These are phyloP conservation scores for Globisporangium heterothallicum DNA, from an alignment of 352 stramenopile genomes.

Conservation along the genomic window DNA sequence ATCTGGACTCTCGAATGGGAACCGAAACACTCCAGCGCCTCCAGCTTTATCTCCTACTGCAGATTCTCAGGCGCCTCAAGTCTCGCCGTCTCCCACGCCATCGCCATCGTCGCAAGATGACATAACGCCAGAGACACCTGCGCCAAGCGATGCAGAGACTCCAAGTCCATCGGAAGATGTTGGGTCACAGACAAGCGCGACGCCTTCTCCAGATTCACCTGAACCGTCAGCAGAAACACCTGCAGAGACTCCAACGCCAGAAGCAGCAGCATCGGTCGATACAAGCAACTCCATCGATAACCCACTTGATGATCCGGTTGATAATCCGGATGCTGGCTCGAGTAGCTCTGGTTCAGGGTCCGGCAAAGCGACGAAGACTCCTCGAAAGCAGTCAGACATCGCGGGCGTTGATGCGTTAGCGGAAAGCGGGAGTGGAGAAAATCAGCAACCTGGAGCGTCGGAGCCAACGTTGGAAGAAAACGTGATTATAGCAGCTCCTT, in stretches of 20 bases:
- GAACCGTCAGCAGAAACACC: not conserved
- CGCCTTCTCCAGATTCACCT: too few relatives aligned
- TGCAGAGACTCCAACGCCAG: not conserved
- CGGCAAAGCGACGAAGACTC: not conserved
- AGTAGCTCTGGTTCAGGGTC: not conserved
- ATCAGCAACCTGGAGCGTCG: not conserved
- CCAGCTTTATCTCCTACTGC: not conserved
- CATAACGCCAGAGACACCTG: too few relatives aligned
- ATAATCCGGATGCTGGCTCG: not conserved
- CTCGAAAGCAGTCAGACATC: slow-evolving; percentile 1
- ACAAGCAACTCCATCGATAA: slow-evolving; percentile 1
- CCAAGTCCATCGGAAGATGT: too few relatives aligned
- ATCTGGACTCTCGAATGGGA: not conserved
- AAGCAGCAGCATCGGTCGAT: not conserved
- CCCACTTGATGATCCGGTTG: not conserved
- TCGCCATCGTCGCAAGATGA: too few relatives aligned
- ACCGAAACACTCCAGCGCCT: not conserved
- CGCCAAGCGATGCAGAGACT: too few relatives aligned
- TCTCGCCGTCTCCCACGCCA: too few relatives aligned
- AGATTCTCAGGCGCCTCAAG: too few relatives aligned
- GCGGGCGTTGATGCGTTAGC: too few relatives aligned
- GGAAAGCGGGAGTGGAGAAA: too few relatives aligned
- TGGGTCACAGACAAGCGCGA: too few relatives aligned
- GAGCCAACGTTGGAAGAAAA: slow-evolving; percentile 10
- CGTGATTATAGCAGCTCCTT: slow-evolving; percentile 3